Conservation (phyloP, 2,329 filamentous ascomycete species). For the Dactylellina cionopaga region DNA sequence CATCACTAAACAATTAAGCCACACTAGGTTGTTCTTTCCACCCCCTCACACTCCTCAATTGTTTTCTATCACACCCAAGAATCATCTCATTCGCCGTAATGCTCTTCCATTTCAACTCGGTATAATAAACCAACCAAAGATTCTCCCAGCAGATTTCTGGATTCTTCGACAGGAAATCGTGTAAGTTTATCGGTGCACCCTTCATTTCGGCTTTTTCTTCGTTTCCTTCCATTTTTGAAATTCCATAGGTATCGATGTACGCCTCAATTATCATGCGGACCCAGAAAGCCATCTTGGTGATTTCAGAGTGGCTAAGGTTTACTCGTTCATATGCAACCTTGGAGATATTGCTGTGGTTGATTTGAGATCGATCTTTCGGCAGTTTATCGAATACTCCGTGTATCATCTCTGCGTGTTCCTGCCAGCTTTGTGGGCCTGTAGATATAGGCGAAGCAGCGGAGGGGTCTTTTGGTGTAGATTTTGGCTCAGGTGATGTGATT, state of each 20-base stretch:
- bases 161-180: conserved; percentile 52
- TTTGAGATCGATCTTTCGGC: conserved; percentile 8
- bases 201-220: not conserved
- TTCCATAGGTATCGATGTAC: conserved; percentile 42
- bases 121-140: conserved; percentile 54
- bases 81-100: conserved; percentile 50
- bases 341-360: conserved; percentile 35
- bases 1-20: not conserved
- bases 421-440: conserved; percentile 24
- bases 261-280: conserved; percentile 47
- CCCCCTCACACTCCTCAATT: conserved; percentile 45
- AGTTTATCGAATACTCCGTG: conserved; percentile 17
- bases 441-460: not conserved
- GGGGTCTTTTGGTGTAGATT: conserved; percentile 10
- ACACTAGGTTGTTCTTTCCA: not conserved
- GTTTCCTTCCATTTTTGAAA: not conserved
- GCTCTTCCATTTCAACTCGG: conserved; percentile 53
- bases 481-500: not conserved
- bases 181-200: conserved; percentile 10
- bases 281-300: conserved; percentile 54
- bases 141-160: conserved; percentile 51
- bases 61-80: conserved; percentile 53
- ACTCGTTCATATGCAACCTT: conserved; percentile 28
- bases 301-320: not conserved
- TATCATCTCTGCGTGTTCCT: conserved; percentile 33